Conservation (phyloP, 2,329 filamentous ascomycete species). For the Claviceps purpurea region DNA sequence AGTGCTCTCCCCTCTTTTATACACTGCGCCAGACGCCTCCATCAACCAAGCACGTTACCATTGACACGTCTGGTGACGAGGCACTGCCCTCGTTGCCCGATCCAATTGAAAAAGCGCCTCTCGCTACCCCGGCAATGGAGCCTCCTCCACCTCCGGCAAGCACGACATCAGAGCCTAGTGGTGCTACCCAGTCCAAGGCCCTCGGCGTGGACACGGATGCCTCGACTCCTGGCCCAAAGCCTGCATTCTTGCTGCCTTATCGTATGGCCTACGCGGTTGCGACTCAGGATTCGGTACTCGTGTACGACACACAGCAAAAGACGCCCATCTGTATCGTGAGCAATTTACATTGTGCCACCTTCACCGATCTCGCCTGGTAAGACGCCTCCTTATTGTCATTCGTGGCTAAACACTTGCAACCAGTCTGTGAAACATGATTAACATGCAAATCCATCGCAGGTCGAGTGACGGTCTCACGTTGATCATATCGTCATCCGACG, state of each 20-base stretch:
- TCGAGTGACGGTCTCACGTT: slow-evolving; percentile 43
- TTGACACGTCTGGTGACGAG: slow-evolving; percentile 84
- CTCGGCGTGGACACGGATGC: slow-evolving; percentile 29
- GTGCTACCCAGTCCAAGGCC: slow-evolving; percentile 38
- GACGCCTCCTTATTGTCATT: slow-evolving; percentile 13
- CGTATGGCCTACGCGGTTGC: slow-evolving; percentile 94
- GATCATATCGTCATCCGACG: slow-evolving; percentile 94
- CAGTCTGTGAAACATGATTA: slow-evolving; percentile 9
- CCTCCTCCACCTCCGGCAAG: slow-evolving; percentile 56
- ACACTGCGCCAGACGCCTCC: slow-evolving; percentile 56
- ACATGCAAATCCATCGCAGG: slow-evolving; percentile 21
- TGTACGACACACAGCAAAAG: slow-evolving; percentile 96
- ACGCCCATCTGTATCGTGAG: slow-evolving; percentile 89
- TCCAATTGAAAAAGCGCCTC: slow-evolving; percentile 52
- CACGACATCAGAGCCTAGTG: slow-evolving; percentile 31
- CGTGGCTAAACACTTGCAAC: background rate
- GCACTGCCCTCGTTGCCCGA: slow-evolving; percentile 75
- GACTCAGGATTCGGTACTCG: slow-evolving; percentile 84
- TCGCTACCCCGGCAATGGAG: slow-evolving; percentile 58
- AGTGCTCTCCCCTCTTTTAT: slow-evolving; percentile 85
- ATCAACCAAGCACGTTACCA: slow-evolving; percentile 75
- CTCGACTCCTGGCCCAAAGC: slow-evolving; percentile 44
- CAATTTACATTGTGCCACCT: slow-evolving; percentile 94
- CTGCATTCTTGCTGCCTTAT: slow-evolving; percentile 77
- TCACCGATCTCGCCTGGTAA: slow-evolving; percentile 92